These are phyloP conservation scores for Cytospora paraplurivora DNA, from an alignment of 2,329 filamentous ascomycete genomes.

Conservation along the genomic window DNA sequence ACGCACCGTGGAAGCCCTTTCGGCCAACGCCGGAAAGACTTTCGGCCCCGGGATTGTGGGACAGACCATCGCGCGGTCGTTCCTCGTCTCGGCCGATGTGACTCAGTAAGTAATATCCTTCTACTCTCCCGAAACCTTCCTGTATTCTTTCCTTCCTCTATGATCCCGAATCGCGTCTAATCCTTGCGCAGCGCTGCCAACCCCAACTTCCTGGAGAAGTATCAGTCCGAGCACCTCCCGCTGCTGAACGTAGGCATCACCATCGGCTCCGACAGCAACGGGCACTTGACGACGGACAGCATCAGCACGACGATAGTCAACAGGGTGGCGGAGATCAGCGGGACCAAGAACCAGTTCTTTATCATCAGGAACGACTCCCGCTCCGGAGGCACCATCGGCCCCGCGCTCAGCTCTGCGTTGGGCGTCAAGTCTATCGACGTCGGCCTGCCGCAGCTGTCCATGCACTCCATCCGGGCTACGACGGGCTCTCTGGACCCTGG, in stretches of 20 bases:
- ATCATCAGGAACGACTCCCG: constrained; percentile 92
- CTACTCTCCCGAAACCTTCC: no score
- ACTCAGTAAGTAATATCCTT: constrained; percentile 56
- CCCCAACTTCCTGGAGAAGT: constrained; percentile 85
- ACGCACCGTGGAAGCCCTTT: constrained; percentile 71
- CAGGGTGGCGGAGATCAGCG: constrained; percentile 74
- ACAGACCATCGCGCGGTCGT: constrained; percentile 87
- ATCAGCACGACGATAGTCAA: constrained; percentile 81
- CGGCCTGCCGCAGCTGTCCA: constrained; percentile 87
- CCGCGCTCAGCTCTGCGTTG: constrained; percentile 78
- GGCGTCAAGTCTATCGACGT: constrained; percentile 84
- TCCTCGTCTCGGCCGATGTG: constrained; percentile 90
- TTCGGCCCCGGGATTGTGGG: constrained; percentile 66
- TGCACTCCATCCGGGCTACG: constrained; percentile 91
- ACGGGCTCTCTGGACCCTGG: constrained; percentile 86
- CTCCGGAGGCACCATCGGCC: constrained; percentile 92
- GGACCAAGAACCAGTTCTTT: constrained; percentile 77
- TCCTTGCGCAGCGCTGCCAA: constrained; percentile 63
- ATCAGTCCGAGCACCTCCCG: constrained; percentile 84
- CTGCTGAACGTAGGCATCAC: constrained; percentile 85
- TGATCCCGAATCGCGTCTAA: no score
- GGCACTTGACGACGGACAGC: constrained; percentile 93
- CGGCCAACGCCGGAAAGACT: constrained; percentile 51
- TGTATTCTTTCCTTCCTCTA: no score
- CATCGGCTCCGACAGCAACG: constrained; percentile 81